Conservation (phyloP, 495 filamentous ascomycete species). For the Penicillium paxilli region DNA sequence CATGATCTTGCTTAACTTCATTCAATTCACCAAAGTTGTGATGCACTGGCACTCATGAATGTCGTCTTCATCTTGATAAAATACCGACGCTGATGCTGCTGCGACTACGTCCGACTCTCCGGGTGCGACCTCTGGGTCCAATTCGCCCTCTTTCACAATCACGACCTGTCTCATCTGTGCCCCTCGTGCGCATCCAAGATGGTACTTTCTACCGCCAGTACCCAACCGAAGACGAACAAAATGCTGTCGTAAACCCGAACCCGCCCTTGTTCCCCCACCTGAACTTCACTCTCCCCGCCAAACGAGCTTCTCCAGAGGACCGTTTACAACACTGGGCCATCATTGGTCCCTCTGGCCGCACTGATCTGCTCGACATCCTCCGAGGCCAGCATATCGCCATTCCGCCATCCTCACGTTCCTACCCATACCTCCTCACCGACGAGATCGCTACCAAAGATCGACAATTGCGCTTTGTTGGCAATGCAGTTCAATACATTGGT, state of each 20-base stretch:
- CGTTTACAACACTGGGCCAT: slow-evolving; percentile 67
- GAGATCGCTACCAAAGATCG: slow-evolving; percentile 57
- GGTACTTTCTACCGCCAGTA: slow-evolving; percentile 82
- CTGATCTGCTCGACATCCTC: slow-evolving; percentile 73
- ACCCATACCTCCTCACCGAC: slow-evolving; percentile 69
- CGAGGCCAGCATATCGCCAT: slow-evolving; percentile 70
- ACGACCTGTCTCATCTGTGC: slow-evolving; percentile 30
- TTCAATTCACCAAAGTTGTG: neutral
- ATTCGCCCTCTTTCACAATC: slow-evolving; percentile 3
- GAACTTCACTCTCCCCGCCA: slow-evolving; percentile 63
- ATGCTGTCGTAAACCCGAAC: slow-evolving; percentile 33
- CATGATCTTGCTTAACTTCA: too few species aligned
- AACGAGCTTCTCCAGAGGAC: slow-evolving; percentile 15
- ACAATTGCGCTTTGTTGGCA: slow-evolving; percentile 52
- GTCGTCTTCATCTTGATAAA: neutral
- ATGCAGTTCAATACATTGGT: slow-evolving; percentile 80
- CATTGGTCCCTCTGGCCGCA: slow-evolving; percentile 70
- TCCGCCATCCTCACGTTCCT: slow-evolving; percentile 70
- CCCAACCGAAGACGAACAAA: slow-evolving; percentile 48
- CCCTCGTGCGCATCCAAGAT: slow-evolving; percentile 71
- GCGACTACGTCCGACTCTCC: slow-evolving; percentile 6
- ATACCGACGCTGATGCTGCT: slow-evolving; percentile 13
- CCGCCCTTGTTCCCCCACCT: slow-evolving; percentile 69
- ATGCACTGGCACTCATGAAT: neutral
- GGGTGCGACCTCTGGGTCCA: slow-evolving; percentile 8